Base-by-base conservation (phyloP, 495 filamentous ascomycete genomes). In the Penicillium bialowiezense region DNA sequence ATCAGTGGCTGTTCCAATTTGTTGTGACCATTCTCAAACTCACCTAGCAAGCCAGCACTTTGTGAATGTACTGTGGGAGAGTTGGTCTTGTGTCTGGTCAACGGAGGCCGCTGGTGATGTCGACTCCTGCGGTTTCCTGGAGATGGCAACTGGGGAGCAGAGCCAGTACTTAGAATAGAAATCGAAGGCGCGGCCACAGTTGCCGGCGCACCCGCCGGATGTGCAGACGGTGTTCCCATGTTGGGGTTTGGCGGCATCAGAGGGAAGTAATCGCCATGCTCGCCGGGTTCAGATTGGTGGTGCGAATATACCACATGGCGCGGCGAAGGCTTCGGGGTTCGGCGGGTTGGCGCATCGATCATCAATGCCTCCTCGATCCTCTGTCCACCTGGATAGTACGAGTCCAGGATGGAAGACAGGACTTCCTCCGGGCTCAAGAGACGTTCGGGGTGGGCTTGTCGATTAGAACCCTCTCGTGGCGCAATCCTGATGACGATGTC, bases 251-350 rank as follows among this genome's bases (percentile, higher is more conserved):
- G 88, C 78, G 90, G 88, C 79, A 92, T 91, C 9, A 87, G 85
- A 15, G 92, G 89, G 59, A 97, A 97, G 65, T 97, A 97, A 56
- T 95, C 91, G 43, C 81, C 84, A 46, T 77, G 83, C 59, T 95
- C 91, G 41, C 81, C 74, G 13, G 90, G 89, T 33, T 91, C 85
- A 32, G 76, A 52, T 21, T 59, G 54, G 26, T 74, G 68, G 49
- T 83, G 75, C 45, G 84, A 82, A 44, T 79, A 83, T n/a, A 71
- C 61, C 10, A 69, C 56, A 36, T 74, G 69, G 32, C 84, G 74
- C 8, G 89, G 89, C 14, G 90, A 95, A 14, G 89, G 84, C 51
- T 85, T 88, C 2, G 93, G 93, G 5, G 92, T 97, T 44, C 87
- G 82, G 36, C 88, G 83, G 33, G 76, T 70, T 3, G 91, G 91